Conservation (phyloP, 352 stramenopile genomes). For the Phytophthora colocasiae region DNA sequence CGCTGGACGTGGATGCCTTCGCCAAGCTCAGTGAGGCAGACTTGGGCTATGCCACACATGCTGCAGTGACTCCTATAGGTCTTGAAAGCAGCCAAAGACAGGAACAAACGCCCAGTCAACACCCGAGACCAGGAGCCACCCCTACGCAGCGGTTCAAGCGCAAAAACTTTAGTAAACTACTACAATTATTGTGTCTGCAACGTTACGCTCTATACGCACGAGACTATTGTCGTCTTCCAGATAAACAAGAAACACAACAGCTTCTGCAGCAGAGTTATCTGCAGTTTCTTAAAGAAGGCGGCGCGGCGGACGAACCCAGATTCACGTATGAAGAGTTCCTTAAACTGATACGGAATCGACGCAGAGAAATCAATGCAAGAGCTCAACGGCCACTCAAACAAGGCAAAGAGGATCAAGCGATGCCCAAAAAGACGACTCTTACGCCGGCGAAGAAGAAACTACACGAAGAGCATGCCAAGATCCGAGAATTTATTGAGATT, state of each 20-base stretch:
- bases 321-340: constrained; percentile 66
- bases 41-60: constrained; percentile 27
- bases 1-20: constrained; percentile 54
- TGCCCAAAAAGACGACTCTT: constrained; percentile 18
- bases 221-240: constrained; percentile 43
- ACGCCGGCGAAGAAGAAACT: constrained; percentile 59
- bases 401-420: constrained; percentile 12
- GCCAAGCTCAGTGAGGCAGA: constrained; percentile 48
- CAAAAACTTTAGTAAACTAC: constrained; percentile 75
- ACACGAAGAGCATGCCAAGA: constrained; percentile 60
- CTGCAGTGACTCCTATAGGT: constrained; percentile 2
- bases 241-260: constrained; percentile 56
- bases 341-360: constrained; percentile 75
- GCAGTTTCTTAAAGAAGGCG: constrained; percentile 63
- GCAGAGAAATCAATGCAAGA: constrained; percentile 61
- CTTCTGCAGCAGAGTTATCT: constrained; percentile 61
- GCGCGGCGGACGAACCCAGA: constrained; percentile 51
- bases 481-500: constrained; percentile 64
- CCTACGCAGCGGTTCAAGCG: constrained; percentile 51
- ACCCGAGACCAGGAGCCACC: constrained; percentile 5
- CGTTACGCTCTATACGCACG: constrained; percentile 57
- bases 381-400: constrained; percentile 31
- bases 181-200: constrained; percentile 69
- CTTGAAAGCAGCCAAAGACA: constrained; percentile 24
- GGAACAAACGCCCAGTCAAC: constrained; percentile 7